These are phyloP conservation scores for Escallonia herrerae DNA, from an alignment of 129 eudicot species.

Conservation along the genomic window DNA sequence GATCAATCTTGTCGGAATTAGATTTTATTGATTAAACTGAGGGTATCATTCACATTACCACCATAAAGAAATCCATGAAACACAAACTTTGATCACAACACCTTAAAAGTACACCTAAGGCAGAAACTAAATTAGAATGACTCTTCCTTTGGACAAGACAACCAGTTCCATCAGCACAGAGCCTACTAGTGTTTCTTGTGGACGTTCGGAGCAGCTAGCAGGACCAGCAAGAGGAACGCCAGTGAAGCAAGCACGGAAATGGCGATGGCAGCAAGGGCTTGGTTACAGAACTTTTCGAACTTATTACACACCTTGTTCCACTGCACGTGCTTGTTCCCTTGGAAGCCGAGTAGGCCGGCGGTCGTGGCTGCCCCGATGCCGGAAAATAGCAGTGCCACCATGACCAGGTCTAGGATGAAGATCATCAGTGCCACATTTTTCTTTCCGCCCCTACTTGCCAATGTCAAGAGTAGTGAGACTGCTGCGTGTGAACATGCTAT, in stretches of 20 bases:
- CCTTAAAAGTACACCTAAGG: too few relatives aligned
- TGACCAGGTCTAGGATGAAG: conserved; percentile 36
- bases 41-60: too few relatives aligned
- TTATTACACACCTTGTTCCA: conserved; percentile 68
- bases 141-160: too few relatives aligned
- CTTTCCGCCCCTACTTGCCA: conserved; percentile 34
- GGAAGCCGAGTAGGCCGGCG: conserved; percentile 46
- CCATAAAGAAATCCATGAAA: too few relatives aligned
- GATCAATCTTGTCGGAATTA: too few relatives aligned
- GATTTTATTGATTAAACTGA: too few relatives aligned
- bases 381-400: conserved; percentile 59
- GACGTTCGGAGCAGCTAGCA: conserved; percentile 26
- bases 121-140: too few relatives aligned
- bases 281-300: conserved; percentile 53
- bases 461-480: conserved; percentile 32
- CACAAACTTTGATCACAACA: too few relatives aligned
- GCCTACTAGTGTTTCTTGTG: conserved; percentile 28
- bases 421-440: conserved; percentile 18
- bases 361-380: conserved; percentile 51
- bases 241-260: conserved; percentile 36
- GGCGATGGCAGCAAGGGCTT: conserved; percentile 20
- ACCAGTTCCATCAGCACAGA: too few relatives aligned
- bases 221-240: conserved; percentile 32
- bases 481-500: conserved; percentile 47
- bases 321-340: conserved; percentile 60